These are phyloP conservation scores for Cucurbita maxima DNA, from an alignment of 306 rosid genomes.

Conservation along the genomic window DNA sequence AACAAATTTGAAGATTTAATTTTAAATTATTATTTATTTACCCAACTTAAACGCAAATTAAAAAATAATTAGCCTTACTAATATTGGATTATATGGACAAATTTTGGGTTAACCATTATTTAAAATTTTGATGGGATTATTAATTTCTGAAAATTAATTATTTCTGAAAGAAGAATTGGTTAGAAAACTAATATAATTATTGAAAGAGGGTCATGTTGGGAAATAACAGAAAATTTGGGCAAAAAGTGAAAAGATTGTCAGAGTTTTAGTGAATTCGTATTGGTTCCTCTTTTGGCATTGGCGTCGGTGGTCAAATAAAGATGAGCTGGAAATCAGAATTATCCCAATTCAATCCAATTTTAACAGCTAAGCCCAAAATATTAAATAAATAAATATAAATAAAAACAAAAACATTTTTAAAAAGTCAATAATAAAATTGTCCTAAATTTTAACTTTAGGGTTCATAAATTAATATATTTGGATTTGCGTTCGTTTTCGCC, in stretches of 20 bases:
- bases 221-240: neutral
- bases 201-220: neutral
- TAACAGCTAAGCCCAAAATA: neutral
- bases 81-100: too few relatives aligned
- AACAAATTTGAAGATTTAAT: too few relatives aligned
- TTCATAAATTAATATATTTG: neutral
- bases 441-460: neutral
- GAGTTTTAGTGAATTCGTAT: too few relatives aligned
- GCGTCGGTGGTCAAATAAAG: conserved; percentile 3
- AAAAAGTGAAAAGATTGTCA: neutral
- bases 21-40: too few relatives aligned
- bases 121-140: too few relatives aligned
- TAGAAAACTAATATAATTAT: neutral
- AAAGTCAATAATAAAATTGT: neutral
- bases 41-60: too few relatives aligned
- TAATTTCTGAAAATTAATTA: too few relatives aligned
- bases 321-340: conserved; percentile 3
- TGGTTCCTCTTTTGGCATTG: neutral
- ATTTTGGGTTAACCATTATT: too few relatives aligned
- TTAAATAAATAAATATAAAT: neutral
- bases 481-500: neutral
- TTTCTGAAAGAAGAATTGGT: neutral
- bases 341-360: neutral
- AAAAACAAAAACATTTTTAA: neutral
- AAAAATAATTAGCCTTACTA: too few relatives aligned